phyloP scores from a whole-genome alignment of 2,329 filamentous ascomycete genomes.

The Aspergillus sp. region DNA sequence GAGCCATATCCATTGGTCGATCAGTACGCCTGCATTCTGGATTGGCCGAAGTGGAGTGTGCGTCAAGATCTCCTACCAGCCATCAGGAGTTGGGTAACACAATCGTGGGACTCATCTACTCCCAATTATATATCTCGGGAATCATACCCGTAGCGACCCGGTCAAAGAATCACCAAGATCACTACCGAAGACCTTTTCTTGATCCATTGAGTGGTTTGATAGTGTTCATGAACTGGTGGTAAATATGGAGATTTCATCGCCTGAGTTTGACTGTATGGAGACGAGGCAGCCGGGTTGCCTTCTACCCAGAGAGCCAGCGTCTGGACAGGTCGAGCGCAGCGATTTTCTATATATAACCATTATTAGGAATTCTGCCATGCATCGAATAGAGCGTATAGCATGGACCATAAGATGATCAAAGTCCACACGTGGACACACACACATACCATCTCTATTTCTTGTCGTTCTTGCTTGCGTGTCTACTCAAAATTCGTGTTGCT shows the following conservation, averaged over 20 bases:
- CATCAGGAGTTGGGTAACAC: neutral
- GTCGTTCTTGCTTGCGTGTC: neutral
- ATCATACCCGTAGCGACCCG: neutral
- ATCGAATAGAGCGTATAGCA: neutral
- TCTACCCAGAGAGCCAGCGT: neutral
- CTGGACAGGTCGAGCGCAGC: neutral
- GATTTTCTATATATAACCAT: neutral
- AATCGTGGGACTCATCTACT: neutral
- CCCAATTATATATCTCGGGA: neutral
- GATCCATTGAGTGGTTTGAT: neutral
- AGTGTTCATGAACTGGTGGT: neutral
- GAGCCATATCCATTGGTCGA: slow-evolving; percentile 1
- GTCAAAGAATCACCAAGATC: neutral
- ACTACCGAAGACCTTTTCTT: neutral
- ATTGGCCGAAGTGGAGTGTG: neutral
- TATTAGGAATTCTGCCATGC: slow-evolving; percentile 2
- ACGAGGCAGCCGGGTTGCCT: slow-evolving; percentile 1
- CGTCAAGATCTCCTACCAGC: neutral
- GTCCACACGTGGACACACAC: neutral
- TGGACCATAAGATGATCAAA: neutral
- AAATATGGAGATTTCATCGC: too few relatives aligned
- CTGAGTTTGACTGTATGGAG: neutral
- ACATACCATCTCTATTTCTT: neutral
- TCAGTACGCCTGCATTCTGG: neutral
- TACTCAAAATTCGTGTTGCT: neutral